Evolutionary conservation across 208 protist genomes (phyloP), one percentile per base, ranked within the genome.

Genomic region (Trypanosoma cruzi): DNA sequence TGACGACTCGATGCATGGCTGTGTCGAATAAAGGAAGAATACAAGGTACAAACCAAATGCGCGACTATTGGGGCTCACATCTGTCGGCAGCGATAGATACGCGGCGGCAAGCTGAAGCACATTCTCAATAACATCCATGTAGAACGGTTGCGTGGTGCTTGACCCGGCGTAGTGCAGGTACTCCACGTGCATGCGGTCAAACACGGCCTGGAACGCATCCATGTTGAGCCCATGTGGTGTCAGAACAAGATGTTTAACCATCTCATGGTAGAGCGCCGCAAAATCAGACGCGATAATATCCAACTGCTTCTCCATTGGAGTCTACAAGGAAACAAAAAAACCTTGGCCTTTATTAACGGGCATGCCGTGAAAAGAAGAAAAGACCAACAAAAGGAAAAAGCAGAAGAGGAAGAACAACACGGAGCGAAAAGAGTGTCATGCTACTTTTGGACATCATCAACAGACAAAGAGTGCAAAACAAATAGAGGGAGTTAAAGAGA

Each of bases 151-250:
- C 16, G 77, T 75, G n/a, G 77, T 26, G 29, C 71, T 85, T 52
- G 71, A 64, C 2, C 85, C 89, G 49, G 77, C 75, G 79, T 91
- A 95, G 78, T 92, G 85, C 4, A 95, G 48, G 59, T 90, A 89
- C 65, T 93, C 86, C 18, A 88, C 59, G 22, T 81, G 61, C 34
- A 70, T 63, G 26, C 64, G 71, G 53, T 84, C 68, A 68, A 89
- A 95, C 24, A 89, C 42, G 4, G 71, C 60, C 8, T 64, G 57
- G 59, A 95, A 95, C 29, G 58, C 61, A 29, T 81, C 82, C 16
- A 89, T 40, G 20, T 71, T 82, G 16, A 83, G 59, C 1, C 46
- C 52, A 16, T 64, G 24, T 24, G 71, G 37, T 13, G 71, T 64
- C n/a, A 75, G 46, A 22, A 69, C 24, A 37, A 44, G 24, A 16